Evolutionary conservation across 2,329 filamentous ascomycete genomes (phyloP), one percentile per base, ranked within the genome.

Genomic region (Arthroderma uncinatum): DNA sequence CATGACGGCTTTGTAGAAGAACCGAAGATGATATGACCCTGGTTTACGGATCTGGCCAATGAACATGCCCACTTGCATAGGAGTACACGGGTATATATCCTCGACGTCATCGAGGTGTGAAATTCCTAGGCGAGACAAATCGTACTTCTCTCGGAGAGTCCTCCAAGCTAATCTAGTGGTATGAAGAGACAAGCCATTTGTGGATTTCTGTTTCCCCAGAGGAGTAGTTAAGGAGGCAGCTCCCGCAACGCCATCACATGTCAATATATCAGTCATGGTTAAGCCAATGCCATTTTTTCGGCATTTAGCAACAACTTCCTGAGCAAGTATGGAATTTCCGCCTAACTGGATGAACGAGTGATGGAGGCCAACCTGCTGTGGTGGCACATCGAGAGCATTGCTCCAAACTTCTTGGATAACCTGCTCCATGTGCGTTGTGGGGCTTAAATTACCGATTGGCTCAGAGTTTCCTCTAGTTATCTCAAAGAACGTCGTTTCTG

Each of bases 341-440:
- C 59, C 59, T 12, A 60, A 57, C 12, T 56, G 57, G 39, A 58
- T 58, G 54, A 60, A 60, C 36, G 44, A 54, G 34, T 58, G 48
- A 30, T 60, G 50, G 12, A 56, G 34, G 12, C 57, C 59, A 52
- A 60, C 62, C 19, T 60, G 16, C 2, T 48, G 71, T 57, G 78
- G 70, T 0, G 67, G 60, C 0, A 78, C 63, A 0, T 62, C 65
- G 25, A 81, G 66, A 1, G 79, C 73, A 2, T 21, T 21, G 39
- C 40, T 50, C 48, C 48, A 54, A 6, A 50, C 19, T 28, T 54
- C 39, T 25, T 57, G 54, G 36, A 59, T 42, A 23, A 52, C 8
- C 37, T 42, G 44, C 52, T 58, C 57, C 34, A 55, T 42, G 21
- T 58, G 5, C 1, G 28, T 58, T 16, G 53, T 42, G 33, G 53